These are phyloP conservation scores for Tricholomella constricta DNA, from an alignment of 768 basidiomycete genomes.

Conservation along the genomic window DNA sequence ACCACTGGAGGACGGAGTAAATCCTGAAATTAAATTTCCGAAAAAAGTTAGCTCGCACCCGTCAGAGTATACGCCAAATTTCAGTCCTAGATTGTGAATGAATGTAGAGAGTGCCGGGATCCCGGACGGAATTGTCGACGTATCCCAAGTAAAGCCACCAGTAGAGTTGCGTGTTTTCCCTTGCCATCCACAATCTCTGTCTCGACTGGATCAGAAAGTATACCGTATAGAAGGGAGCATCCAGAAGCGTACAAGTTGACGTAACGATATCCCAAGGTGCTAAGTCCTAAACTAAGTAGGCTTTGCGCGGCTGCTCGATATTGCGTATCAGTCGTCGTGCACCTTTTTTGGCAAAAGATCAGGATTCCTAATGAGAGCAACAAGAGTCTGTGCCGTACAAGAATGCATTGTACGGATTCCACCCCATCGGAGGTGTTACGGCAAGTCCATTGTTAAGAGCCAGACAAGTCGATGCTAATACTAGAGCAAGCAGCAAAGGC, in stretches of 20 bases:
- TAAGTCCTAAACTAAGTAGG: slow-evolving; percentile 39
- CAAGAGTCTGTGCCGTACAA: slow-evolving; percentile 28
- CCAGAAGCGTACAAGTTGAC: slow-evolving; percentile 38
- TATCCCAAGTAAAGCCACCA: slow-evolving; percentile 48
- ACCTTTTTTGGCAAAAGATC: slow-evolving; percentile 29
- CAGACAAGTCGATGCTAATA: slow-evolving; percentile 13
- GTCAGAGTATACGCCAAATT: slow-evolving; percentile 66
- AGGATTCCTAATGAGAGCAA: background rate
- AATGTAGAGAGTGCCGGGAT: slow-evolving; percentile 40
- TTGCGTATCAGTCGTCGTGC: slow-evolving; percentile 41
- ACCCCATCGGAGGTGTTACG: slow-evolving; percentile 47
- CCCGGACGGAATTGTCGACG: slow-evolving; percentile 38
- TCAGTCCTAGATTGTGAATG: slow-evolving; percentile 46
- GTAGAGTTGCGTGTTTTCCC: slow-evolving; percentile 39
- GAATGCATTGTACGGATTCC: slow-evolving; percentile 52
- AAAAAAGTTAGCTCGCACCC: slow-evolving; percentile 26
- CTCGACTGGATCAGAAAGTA: background rate
- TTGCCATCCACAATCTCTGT: slow-evolving; percentile 55
- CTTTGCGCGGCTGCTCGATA: slow-evolving; percentile 42
- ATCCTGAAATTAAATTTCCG: background rate
- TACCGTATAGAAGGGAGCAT: background rate
- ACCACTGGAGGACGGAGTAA: slow-evolving; percentile 29
- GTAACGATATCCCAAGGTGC: slow-evolving; percentile 41
- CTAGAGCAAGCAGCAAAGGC: slow-evolving; percentile 14
- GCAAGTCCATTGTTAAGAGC: slow-evolving; percentile 44